Evolutionary conservation across 352 stramenopile species (phyloP), one percentile per base, ranked within the genome.

Genomic region (Pythium apleroticum): DNA sequence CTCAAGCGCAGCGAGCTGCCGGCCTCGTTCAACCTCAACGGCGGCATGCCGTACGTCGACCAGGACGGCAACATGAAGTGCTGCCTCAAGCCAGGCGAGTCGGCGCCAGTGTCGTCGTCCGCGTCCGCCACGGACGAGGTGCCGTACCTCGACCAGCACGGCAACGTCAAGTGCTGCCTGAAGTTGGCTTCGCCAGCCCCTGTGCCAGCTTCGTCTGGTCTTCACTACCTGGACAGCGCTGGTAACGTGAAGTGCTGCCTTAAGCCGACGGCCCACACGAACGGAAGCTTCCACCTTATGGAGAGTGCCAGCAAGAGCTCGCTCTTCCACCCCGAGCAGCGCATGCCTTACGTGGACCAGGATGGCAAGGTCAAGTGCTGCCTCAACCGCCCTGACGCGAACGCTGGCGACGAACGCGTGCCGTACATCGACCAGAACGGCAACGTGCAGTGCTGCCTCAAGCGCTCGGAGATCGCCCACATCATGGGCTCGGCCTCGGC

Each of bases 351-450:
- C 48, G n/a, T 54, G 24, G 48, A 54, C 48, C 20, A 24, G n/a
- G 27, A 54, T 28, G 48, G 48, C 48, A 30, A 54, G 48, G 22
- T 54, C 6, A 33, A 54, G 24, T 54, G 48, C 48, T 54, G 48
- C 48, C 4, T 54, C 48, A 54, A 43, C 20, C 27, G 52, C 25
- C 24, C 24, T 6, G 6, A 19, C 11, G 50, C 15, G n/a, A 20
- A 60, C 31, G 53, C 33, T 10, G 15, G 15, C 25, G 45, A 57
- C 7, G 33, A 58, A 10, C 46, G 58, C 49, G 35, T 25, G 48
- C 58, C 58, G 31, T 65, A 65, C 58, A 52, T 65, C 11, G 58
- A 65, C 31, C 46, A 58, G 48, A 5, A 65, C 58, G 58, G 58
- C 58, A 57, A 65, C 48, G 15, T 65, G 33, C 46, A 57, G 46